Conservation (phyloP, 805 yeast species). For the Candida anglica region DNA sequence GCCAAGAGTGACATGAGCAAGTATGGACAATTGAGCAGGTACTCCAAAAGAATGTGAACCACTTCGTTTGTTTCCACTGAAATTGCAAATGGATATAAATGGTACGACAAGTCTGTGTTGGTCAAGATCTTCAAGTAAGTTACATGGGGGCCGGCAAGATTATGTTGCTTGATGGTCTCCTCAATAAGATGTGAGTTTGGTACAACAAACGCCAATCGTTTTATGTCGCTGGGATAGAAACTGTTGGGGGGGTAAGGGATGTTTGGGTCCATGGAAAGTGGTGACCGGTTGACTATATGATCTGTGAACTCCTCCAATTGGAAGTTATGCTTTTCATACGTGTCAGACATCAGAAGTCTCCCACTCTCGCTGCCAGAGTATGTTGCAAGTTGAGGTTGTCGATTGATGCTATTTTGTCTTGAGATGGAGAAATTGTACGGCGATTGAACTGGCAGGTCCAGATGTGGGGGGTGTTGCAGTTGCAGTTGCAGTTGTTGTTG, state of each 20-base stretch:
- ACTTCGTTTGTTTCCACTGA: constrained; percentile 32
- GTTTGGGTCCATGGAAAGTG: too few species aligned
- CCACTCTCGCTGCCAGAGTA: constrained; percentile 4
- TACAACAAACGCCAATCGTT: neutral
- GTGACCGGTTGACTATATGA: constrained; percentile 1
- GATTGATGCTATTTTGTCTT: too few species aligned
- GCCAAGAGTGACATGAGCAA: constrained; percentile 63
- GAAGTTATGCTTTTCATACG: constrained; percentile 15
- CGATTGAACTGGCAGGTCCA: neutral
- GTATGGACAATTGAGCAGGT: constrained; percentile 56
- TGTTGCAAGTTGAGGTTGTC: too few species aligned
- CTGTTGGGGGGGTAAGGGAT: too few species aligned
- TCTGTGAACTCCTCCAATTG: constrained; percentile 16
- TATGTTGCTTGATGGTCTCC: constrained; percentile 18
- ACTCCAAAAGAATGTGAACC: constrained; percentile 43
- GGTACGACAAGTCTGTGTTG: constrained; percentile 24
- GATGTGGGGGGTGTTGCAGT: neutral
- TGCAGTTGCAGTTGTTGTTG: neutral
- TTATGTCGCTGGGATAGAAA: too few species aligned
- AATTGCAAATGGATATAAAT: constrained; percentile 35
- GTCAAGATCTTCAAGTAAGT: constrained; percentile 27
- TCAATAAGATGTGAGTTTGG: constrained; percentile 23
- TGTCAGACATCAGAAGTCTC: constrained; percentile 7
- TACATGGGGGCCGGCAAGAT: constrained; percentile 24
- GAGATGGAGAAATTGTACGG: too few species aligned